phyloP scores from a whole-genome alignment of 345 rosid species.

The Zanthoxylum bungeanum region DNA sequence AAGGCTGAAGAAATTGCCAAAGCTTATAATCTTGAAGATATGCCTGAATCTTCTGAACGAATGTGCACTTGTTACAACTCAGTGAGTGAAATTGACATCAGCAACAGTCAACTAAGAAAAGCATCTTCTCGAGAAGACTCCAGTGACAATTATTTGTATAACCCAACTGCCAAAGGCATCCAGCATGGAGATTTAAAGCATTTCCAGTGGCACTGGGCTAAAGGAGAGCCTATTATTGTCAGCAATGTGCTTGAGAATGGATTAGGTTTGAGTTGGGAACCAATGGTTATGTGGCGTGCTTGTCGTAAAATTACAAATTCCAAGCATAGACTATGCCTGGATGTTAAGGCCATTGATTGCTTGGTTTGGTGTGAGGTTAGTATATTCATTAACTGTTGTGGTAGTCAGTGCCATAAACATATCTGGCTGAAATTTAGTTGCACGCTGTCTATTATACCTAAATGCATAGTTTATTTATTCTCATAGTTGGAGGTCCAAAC shows the following conservation, averaged over 20 bases:
- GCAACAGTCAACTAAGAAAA: conserved; percentile 22
- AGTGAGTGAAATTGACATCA: conserved; percentile 12
- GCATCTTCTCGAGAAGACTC: conserved; percentile 43
- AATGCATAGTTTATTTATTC: neutral
- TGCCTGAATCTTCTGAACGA: neutral
- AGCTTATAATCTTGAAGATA: neutral
- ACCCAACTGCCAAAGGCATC: conserved; percentile 37
- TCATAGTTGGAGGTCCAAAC: neutral
- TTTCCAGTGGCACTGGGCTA: conserved; percentile 63
- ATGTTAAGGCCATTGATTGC: conserved; percentile 43
- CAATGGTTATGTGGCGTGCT: conserved; percentile 74
- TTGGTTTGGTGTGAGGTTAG: conserved; percentile 52
- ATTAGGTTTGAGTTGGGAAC: conserved; percentile 67
- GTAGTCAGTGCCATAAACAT: neutral
- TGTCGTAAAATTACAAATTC: conserved; percentile 37
- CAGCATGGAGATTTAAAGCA: conserved; percentile 41
- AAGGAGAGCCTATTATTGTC: conserved; percentile 58
- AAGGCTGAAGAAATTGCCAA: conserved; percentile 32
- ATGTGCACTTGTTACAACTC: conserved; percentile 35
- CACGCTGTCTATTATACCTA: too few species aligned
- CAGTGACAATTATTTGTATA: conserved; percentile 47
- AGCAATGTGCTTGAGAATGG: conserved; percentile 48
- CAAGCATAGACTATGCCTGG: conserved; percentile 27
- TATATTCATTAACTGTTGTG: neutral
- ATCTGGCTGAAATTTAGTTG: neutral